Percentiles rank a stretch among this genome's conserved stretches.
Conservation (phyloP, 1,284 basidiomycete species). For the Apiotrichum mycotoxinovorans region DNA sequence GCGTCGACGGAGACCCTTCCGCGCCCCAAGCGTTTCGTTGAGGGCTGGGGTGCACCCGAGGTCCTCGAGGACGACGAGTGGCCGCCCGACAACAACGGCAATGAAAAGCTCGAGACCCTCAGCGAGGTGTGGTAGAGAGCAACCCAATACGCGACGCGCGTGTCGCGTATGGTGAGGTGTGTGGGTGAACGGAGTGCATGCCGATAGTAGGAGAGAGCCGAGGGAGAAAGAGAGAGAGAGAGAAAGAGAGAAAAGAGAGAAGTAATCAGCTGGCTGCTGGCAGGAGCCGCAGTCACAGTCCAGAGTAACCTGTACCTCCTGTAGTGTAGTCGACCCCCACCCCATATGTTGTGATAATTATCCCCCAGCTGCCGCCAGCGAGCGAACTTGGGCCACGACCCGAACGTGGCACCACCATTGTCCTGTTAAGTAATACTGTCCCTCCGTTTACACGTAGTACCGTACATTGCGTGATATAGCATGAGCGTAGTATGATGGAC, state of each 20-base stretch:
- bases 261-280: too few relatives aligned
- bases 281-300: not conserved
- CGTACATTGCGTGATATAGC: too few relatives aligned
- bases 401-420: not conserved
- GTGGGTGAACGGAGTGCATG: too few relatives aligned
- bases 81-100: conserved; percentile 12
- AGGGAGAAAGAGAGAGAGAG: not conserved
- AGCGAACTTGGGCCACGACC: too few relatives aligned
- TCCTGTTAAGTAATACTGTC: not conserved
- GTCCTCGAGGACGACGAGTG: conserved; percentile 33
- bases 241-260: not conserved
- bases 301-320: not conserved
- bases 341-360: too few relatives aligned
- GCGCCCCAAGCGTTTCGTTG: conserved; percentile 24
- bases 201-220: too few relatives aligned
- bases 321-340: too few relatives aligned
- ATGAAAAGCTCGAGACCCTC: not conserved
- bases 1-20: conserved; percentile 15
- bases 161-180: too few relatives aligned
- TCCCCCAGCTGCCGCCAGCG: too few relatives aligned
- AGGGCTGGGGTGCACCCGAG: conserved; percentile 40
- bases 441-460: too few relatives aligned
- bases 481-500: not conserved
- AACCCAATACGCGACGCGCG: too few relatives aligned
- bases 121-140: conserved; percentile 4